Percentiles rank a stretch among this genome's conserved stretches.
These are phyloP conservation scores for Geotrichum klebahnii DNA, from an alignment of 1,139 yeast genomes.

Conservation along the genomic window DNA sequence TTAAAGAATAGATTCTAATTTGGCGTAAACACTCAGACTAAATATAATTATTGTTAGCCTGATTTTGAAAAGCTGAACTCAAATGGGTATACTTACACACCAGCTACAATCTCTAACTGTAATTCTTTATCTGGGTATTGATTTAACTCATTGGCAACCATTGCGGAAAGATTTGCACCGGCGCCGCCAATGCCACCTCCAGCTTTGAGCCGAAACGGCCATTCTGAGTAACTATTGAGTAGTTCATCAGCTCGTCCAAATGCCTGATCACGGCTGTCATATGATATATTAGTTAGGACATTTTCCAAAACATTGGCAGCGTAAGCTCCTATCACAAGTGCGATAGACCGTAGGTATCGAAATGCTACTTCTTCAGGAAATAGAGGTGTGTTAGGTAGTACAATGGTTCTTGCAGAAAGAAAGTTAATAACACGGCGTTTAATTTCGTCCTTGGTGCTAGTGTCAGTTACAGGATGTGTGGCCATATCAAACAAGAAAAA, in stretches of 20 bases:
- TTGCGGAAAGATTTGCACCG: conserved; percentile 71
- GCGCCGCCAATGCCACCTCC: conserved; percentile 57
- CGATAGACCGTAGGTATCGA: conserved; percentile 69
- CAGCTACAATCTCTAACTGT: conserved; percentile 85
- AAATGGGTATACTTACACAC: conserved; percentile 57
- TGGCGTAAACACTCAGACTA: conserved; percentile 36
- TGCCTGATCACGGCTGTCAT: conserved; percentile 90
- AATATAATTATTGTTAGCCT: too few species aligned
- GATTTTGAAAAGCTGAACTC: too few species aligned
- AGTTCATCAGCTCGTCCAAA: conserved; percentile 90
- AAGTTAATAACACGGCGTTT: conserved; percentile 67
- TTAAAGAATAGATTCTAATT: conserved; percentile 38
- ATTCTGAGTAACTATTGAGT: conserved; percentile 74
- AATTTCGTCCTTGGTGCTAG: conserved; percentile 73
- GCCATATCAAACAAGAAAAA: conserved; percentile 96
- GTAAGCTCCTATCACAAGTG: conserved; percentile 82
- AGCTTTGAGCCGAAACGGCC: conserved; percentile 64
- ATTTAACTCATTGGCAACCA: conserved; percentile 64
- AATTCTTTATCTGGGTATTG: conserved; percentile 54
- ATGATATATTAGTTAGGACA: conserved; percentile 70
- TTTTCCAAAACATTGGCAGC: conserved; percentile 97
- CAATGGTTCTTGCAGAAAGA: conserved; percentile 64
- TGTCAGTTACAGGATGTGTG: conserved; percentile 92
- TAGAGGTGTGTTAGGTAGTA: conserved; percentile 47
- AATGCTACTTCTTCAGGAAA: conserved; percentile 72